Evolutionary conservation across 257 asterid genomes (phyloP).

Genomic region (Coffea eugenioides): DNA sequence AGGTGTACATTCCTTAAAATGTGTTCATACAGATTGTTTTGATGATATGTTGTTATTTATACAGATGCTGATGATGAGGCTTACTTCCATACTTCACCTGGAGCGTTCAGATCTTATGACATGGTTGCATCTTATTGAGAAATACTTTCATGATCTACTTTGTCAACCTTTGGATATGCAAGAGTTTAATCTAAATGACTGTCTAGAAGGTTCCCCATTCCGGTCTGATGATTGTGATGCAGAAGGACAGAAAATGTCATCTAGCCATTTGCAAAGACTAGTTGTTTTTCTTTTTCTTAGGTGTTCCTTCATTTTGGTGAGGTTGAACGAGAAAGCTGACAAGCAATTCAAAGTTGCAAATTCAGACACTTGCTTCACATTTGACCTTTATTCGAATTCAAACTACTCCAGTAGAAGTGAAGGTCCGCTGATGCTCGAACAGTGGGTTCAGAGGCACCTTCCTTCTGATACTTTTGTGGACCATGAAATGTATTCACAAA

Average conservation of each 20-base stretch:
- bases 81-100: conserved; percentile 38
- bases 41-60: conserved; percentile 16
- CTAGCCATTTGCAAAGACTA: conserved; percentile 69
- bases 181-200: conserved; percentile 36
- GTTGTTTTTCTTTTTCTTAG: conserved; percentile 65
- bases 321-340: conserved; percentile 25
- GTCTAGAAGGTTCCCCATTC: conserved; percentile 78
- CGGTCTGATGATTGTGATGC: conserved; percentile 38
- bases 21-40: conserved; percentile 5
- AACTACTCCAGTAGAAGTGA: conserved; percentile 30
- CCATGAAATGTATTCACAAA: conserved; percentile 37
- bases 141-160: conserved; percentile 63
- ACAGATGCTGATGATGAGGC: conserved; percentile 80
- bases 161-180: conserved; percentile 45
- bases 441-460: conserved; percentile 66
- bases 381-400: conserved; percentile 31
- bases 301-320: conserved; percentile 52
- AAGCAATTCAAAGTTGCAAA: conserved; percentile 24
- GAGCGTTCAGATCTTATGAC: conserved; percentile 42
- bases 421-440: conserved; percentile 51
- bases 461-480: conserved; percentile 44
- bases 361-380: conserved; percentile 23
- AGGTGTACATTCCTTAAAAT: neutral
- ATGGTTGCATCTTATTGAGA: conserved; percentile 62
- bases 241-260: conserved; percentile 32